A percentile compares a stretch with the other conserved stretches of the same genome.
Conservation (phyloP, 108 stramenopile species). For the Pseudonitzschia delicatissima region DNA sequence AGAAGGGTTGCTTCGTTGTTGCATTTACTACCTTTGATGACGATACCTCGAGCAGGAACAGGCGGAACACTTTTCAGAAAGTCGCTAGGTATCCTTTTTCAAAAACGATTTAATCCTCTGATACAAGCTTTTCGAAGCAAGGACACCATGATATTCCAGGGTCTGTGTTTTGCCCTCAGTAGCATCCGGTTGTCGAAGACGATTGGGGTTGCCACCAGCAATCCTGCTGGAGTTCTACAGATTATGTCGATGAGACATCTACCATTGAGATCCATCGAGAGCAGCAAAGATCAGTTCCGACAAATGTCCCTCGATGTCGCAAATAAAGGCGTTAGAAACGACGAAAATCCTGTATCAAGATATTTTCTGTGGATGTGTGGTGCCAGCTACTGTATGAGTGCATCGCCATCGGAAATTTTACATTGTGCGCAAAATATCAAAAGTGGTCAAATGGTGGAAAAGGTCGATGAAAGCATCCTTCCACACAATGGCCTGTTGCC, state of each 20-base stretch:
- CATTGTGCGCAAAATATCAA: neutral
- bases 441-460: neutral
- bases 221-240: conserved; percentile 1
- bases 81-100: neutral
- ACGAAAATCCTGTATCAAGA: neutral
- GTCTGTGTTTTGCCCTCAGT: neutral
- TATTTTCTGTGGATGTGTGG: conserved; percentile 11
- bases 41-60: neutral
- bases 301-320: neutral
- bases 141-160: neutral
- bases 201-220: neutral
- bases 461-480: neutral
- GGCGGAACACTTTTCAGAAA: neutral
- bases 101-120: neutral
- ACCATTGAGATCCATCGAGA: neutral
- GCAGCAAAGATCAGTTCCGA: conserved; percentile 6
- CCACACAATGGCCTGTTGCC: neutral
- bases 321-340: neutral
- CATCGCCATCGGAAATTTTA: conserved; percentile 3
- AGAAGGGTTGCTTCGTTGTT: neutral
- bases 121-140: neutral
- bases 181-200: neutral
- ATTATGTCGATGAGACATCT: neutral
- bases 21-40: conserved; percentile 6
- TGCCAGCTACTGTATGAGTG: neutral